Base-by-base conservation (phyloP, 768 basidiomycete genomes). In the Leccinum obscurum region DNA sequence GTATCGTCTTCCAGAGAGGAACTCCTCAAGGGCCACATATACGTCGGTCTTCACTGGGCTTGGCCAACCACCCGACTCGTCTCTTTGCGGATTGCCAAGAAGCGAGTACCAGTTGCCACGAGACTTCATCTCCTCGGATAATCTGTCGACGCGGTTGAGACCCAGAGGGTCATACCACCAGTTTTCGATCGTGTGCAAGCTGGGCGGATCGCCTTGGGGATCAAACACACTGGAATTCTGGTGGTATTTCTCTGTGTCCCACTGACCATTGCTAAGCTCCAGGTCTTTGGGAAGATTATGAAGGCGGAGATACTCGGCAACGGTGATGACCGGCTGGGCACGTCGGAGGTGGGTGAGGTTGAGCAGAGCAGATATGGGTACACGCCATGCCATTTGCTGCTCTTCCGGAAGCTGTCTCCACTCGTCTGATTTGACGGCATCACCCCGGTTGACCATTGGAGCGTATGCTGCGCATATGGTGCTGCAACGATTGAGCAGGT, bases 381-480 rank as follows among this genome's bases (percentile, higher is more conserved):
- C 67, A 4, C 72, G 67, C 70, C 76, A 76, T 13, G 66, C 76
- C 71, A 75, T 76, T 54, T 72, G 74, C 52, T 74, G 55, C 14
- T 76, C 75, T 57, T 70, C 64, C 41, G 80, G 77, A 6, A 77
- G 62, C 6, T 72, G 61, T 4, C 75, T 69, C 80, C 81, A 82
- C 58, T 80, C 78, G 37, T 76, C 70, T 50, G 70, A 77, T 30
- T 75, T 69, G 60, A 80, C 66, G 10, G 74, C 80, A 52, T 81
- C 78, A 7, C 76, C 75, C 51, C 80, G 74, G 64, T 81, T 80
- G 34, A 82, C 70, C 77, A 80, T 81, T 35, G 71, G 67, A 0
- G 75, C 70, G 57, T 77, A 78, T n/a, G 78, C 72, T 32, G 77
- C 73, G 55, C 79, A 80, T 46, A 78, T 70, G 11, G 62, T 57